Percentiles rank a stretch among this genome's conserved stretches.
Conservation (phyloP, 1,284 basidiomycete species). For the Cutaneotrichosporon spelunceum region DNA sequence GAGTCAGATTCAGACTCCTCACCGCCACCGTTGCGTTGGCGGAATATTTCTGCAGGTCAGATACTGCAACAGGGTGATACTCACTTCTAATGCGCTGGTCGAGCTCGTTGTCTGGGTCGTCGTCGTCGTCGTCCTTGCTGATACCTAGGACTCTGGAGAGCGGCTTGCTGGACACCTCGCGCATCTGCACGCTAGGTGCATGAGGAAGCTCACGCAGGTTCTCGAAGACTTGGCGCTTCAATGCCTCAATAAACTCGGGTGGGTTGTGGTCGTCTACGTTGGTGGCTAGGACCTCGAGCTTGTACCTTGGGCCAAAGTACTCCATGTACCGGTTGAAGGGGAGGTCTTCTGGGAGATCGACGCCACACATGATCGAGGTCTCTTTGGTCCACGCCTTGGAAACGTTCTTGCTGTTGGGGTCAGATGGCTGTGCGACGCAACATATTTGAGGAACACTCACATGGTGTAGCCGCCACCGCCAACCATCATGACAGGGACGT, state of each 20-base stretch:
- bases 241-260: slow-evolving; percentile 75
- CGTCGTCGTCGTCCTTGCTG: slow-evolving; percentile 41
- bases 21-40: slow-evolving; percentile 22
- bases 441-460: slow-evolving; percentile 26
- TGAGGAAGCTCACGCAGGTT: slow-evolving; percentile 72
- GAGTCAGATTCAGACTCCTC: slow-evolving; percentile 29
- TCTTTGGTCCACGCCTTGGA: slow-evolving; percentile 95
- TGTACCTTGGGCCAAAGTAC: slow-evolving; percentile 94
- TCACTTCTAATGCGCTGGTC: slow-evolving; percentile 47
- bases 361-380: slow-evolving; percentile 86
- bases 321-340: slow-evolving; percentile 97
- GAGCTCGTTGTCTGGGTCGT: slow-evolving; percentile 51
- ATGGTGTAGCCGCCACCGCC: slow-evolving; percentile 94
- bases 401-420: slow-evolving; percentile 69
- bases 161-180: slow-evolving; percentile 64
- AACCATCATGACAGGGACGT: slow-evolving; percentile 83
- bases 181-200: slow-evolving; percentile 84
- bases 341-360: slow-evolving; percentile 77
- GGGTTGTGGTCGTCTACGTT: slow-evolving; percentile 95
- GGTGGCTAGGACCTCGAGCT: slow-evolving; percentile 82
- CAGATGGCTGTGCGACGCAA: slow-evolving; percentile 50
- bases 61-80: slow-evolving; percentile 8
- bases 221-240: slow-evolving; percentile 70
- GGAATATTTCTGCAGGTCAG: slow-evolving; percentile 29
- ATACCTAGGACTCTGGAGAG: slow-evolving; percentile 45